Evolutionary conservation across 73 alveolate genomes (phyloP).

Genomic region (Paramecium tetraurelia): DNA sequence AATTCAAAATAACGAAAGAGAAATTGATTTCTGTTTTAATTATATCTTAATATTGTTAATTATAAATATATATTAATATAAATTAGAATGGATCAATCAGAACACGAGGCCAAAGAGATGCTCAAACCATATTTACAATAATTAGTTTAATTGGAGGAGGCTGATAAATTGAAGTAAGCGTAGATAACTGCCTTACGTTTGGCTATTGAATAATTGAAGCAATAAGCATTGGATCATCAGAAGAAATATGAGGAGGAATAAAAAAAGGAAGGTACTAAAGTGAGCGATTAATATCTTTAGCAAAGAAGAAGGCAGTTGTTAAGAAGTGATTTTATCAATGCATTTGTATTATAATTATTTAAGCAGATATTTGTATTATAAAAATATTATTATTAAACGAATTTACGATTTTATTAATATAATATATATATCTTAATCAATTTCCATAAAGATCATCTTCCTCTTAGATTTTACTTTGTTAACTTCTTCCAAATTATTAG

Average conservation of each 20-base stretch:
- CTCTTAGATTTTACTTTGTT: background rate
- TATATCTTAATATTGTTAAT: background rate
- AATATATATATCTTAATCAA: background rate
- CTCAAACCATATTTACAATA: background rate
- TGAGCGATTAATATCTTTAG: background rate
- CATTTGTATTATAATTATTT: background rate
- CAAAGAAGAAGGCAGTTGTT: background rate
- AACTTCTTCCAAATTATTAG: constrained; percentile 16
- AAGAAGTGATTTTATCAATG: background rate
- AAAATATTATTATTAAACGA: no score
- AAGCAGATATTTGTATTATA: background rate
- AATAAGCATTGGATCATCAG: constrained; percentile 12
- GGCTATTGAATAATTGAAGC: background rate
- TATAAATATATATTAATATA: background rate
- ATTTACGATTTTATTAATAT: background rate
- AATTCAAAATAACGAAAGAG: background rate
- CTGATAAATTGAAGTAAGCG: constrained; percentile 24
- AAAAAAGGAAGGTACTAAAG: background rate
- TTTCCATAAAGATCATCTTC: constrained; percentile 50
- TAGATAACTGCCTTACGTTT: background rate
- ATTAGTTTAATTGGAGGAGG: background rate
- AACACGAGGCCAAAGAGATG: background rate
- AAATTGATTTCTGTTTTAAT: background rate
- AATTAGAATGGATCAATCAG: constrained; percentile 1
- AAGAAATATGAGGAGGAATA: constrained; percentile 20